A percentile compares a stretch with the other conserved stretches of the same genome.
Conservation (phyloP, 192 early-diverging fungal genomes). For the Gaertneriomyces sp. region DNA sequence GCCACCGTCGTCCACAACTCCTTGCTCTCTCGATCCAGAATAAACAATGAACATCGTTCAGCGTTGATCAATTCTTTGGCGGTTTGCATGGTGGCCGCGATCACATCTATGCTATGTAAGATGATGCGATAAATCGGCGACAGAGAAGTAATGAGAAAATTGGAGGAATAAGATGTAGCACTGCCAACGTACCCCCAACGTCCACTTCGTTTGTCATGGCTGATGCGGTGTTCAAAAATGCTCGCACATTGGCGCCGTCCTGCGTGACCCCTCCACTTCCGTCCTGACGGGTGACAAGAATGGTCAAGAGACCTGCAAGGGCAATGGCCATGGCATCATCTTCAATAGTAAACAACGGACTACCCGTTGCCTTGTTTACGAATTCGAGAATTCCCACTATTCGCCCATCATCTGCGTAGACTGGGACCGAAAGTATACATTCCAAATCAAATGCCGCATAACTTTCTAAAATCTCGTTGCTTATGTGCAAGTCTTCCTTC, state of each 20-base stretch:
- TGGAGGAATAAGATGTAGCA: neutral
- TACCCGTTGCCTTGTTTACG: slow-evolving; percentile 39
- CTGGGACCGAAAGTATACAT: slow-evolving; percentile 44
- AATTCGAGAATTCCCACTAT: slow-evolving; percentile 46
- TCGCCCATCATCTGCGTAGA: slow-evolving; percentile 18
- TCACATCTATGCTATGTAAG: slow-evolving; percentile 29
- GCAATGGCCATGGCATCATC: slow-evolving; percentile 44
- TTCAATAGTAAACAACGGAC: slow-evolving; percentile 50
- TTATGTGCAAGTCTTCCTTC: slow-evolving; percentile 42
- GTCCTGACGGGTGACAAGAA: slow-evolving; percentile 22
- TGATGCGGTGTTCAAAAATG: slow-evolving; percentile 46
- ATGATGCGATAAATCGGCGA: neutral
- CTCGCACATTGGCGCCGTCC: slow-evolving; percentile 44
- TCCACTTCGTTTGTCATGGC: slow-evolving; percentile 44
- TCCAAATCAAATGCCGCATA: slow-evolving; percentile 39
- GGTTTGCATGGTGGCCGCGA: slow-evolving; percentile 48
- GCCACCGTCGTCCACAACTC: slow-evolving; percentile 54
- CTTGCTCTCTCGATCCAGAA: slow-evolving; percentile 42
- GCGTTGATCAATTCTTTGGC: slow-evolving; percentile 47
- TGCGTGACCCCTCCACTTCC: neutral
- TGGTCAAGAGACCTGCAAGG: slow-evolving; percentile 39
- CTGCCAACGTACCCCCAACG: slow-evolving; percentile 32
- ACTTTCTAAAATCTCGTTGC: slow-evolving; percentile 26
- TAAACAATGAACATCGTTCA: slow-evolving; percentile 49
- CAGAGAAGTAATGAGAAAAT: slow-evolving; percentile 1